These are phyloP conservation scores for Biscogniauxia mediterranea DNA, from an alignment of 2,329 filamentous ascomycete species.

Conservation along the genomic window DNA sequence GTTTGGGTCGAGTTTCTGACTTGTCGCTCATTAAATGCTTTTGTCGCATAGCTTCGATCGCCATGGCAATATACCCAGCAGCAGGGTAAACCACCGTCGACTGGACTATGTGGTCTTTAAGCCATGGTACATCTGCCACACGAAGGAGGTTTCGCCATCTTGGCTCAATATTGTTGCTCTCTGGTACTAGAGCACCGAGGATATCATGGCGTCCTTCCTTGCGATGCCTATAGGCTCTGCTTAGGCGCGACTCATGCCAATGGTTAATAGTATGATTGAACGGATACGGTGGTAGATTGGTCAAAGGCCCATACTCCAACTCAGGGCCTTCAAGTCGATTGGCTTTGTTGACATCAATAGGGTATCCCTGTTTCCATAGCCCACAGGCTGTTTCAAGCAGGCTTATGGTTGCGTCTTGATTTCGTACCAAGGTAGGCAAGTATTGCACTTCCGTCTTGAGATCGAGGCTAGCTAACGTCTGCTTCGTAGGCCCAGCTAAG, in stretches of 20 bases:
- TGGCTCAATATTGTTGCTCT: slow-evolving; percentile 2
- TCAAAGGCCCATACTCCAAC: neutral
- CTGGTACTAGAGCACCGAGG: slow-evolving; percentile 2
- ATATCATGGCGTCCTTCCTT: slow-evolving; percentile 5
- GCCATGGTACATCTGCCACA: slow-evolving; percentile 5
- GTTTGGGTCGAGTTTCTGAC: neutral
- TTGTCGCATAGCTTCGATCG: slow-evolving; percentile 3
- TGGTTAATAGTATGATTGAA: slow-evolving; percentile 25
- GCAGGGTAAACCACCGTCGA: slow-evolving; percentile 4
- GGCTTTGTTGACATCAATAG: slow-evolving; percentile 2
- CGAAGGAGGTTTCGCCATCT: slow-evolving; percentile 6
- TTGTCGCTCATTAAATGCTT: neutral
- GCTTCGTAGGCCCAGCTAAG: slow-evolving; percentile 27
- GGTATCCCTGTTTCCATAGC: slow-evolving; percentile 1
- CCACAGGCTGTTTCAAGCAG: slow-evolving; percentile 1
- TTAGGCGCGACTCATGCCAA: slow-evolving; percentile 4
- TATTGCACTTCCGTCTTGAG: slow-evolving; percentile 3
- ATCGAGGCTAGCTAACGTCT: neutral
- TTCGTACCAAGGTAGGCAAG: neutral
- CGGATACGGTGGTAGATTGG: slow-evolving; percentile 16
- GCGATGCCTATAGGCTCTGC: neutral
- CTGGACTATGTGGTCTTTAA: slow-evolving; percentile 5
- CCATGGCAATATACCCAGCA: slow-evolving; percentile 5
- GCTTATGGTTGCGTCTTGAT: slow-evolving; percentile 1
- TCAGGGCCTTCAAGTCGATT: neutral